Conservation (phyloP, 257 asterid genomes). For the Solanum paucissectum region DNA sequence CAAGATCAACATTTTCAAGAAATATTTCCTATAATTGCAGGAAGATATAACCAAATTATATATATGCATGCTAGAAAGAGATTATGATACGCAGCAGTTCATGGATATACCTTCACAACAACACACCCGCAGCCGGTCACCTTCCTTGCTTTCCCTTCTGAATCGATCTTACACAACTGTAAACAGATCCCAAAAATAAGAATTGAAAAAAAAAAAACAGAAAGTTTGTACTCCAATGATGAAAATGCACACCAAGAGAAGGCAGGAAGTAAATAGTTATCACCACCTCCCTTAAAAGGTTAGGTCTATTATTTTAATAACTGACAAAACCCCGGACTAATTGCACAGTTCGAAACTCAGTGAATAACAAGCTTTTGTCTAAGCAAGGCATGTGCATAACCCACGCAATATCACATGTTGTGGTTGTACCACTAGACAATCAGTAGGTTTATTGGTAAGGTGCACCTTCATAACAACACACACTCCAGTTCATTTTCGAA, state of each 20-base stretch:
- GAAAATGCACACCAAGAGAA: background rate
- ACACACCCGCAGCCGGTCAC: constrained; percentile 56
- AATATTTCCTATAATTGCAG: background rate
- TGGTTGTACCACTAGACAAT: background rate
- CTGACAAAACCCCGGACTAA: background rate
- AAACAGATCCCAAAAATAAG: background rate
- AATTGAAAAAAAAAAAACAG: background rate
- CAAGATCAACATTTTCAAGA: background rate
- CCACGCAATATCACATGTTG: background rate
- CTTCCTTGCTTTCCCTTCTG: constrained; percentile 78
- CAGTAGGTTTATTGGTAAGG: background rate
- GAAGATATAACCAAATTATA: background rate
- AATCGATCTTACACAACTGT: constrained; percentile 70
- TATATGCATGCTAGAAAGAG: background rate
- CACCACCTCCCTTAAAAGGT: background rate
- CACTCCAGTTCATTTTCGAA: background rate
- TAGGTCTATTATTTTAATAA: background rate
- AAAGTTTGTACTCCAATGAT: background rate
- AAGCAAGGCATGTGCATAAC: background rate
- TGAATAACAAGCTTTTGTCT: background rate
- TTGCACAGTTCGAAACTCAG: background rate
- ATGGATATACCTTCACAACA: constrained; percentile 46
- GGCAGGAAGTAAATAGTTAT: background rate
- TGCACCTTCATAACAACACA: background rate
- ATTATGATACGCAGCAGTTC: background rate